Conservation (phyloP, 306 rosid species). For the Glycine latifolia region DNA sequence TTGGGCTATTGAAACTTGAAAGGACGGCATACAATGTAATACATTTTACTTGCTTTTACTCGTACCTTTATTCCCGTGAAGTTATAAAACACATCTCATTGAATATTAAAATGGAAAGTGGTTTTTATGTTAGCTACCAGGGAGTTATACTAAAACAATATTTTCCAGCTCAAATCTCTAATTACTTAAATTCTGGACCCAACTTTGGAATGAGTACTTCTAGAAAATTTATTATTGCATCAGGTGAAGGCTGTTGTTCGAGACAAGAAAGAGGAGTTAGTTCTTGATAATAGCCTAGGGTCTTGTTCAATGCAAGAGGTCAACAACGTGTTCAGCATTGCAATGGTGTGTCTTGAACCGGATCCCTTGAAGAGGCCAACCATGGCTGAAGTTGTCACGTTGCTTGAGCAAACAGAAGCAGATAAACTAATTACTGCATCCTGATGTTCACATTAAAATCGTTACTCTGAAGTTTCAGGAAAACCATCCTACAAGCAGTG, state of each 20-base stretch:
- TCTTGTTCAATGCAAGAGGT: slow-evolving; percentile 70
- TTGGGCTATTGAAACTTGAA: background rate
- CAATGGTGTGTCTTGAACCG: slow-evolving; percentile 80
- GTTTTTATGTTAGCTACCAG: background rate
- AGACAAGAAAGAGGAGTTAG: slow-evolving; percentile 69
- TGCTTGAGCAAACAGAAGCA: slow-evolving; percentile 66
- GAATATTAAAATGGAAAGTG: background rate
- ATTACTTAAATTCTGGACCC: background rate
- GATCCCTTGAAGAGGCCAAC: slow-evolving; percentile 83
- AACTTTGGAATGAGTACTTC: too few species aligned
- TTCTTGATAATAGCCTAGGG: slow-evolving; percentile 66
- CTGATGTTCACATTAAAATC: slow-evolving; percentile 38
- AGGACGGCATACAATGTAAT: background rate
- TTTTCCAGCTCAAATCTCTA: background rate
- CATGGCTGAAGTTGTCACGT: slow-evolving; percentile 80
- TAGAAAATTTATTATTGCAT: slow-evolving; percentile 20
- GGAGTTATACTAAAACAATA: background rate
- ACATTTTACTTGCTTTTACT: background rate
- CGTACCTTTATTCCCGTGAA: background rate
- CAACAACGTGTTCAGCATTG: slow-evolving; percentile 65
- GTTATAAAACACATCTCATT: slow-evolving; percentile 8
- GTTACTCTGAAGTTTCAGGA: slow-evolving; percentile 25
- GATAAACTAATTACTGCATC: slow-evolving; percentile 39
- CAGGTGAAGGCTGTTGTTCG: slow-evolving; percentile 86
- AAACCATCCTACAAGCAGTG: background rate